A percentile compares a stretch with the other conserved stretches of the same genome.
Conservation (phyloP, 768 basidiomycete species). For the Macrolepiota fuliginosa region DNA sequence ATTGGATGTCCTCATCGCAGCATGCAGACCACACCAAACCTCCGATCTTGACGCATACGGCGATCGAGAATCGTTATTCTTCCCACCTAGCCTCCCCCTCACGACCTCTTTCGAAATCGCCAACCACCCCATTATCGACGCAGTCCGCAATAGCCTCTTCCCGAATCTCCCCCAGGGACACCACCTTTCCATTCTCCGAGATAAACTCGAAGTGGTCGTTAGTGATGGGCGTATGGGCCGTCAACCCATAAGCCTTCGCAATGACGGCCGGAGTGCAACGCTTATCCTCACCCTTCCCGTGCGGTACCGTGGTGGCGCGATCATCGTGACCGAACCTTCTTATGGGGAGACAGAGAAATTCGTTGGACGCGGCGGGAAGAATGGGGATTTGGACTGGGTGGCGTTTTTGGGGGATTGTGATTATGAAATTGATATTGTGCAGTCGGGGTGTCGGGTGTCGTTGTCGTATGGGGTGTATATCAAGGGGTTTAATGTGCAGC, state of each 20-base stretch:
- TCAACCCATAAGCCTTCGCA: constrained; percentile 50
- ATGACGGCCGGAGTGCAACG: constrained; percentile 72
- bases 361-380: constrained; percentile 57
- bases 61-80: constrained; percentile 67
- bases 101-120: constrained; percentile 77
- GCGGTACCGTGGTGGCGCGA: constrained; percentile 65
- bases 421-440: constrained; percentile 68
- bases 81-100: constrained; percentile 68
- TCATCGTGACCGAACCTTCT: constrained; percentile 55
- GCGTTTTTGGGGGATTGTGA: constrained; percentile 76
- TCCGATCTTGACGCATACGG: constrained; percentile 50
- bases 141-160: constrained; percentile 70
- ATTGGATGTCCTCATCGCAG: constrained; percentile 72
- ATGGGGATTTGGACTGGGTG: constrained; percentile 73
- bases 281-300: constrained; percentile 73
- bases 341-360: constrained; percentile 57
- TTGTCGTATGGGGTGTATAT: constrained; percentile 73
- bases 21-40: constrained; percentile 65
- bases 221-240: constrained; percentile 56
- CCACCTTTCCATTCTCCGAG: constrained; percentile 64
- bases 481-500: constrained; percentile 52
- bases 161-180: constrained; percentile 66
- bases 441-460: constrained; percentile 66
- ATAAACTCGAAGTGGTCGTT: constrained; percentile 67
- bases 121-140: constrained; percentile 80